Evolutionary conservation across 2,329 filamentous ascomycete species (phyloP).

Genomic region (Leptographium procerum): DNA sequence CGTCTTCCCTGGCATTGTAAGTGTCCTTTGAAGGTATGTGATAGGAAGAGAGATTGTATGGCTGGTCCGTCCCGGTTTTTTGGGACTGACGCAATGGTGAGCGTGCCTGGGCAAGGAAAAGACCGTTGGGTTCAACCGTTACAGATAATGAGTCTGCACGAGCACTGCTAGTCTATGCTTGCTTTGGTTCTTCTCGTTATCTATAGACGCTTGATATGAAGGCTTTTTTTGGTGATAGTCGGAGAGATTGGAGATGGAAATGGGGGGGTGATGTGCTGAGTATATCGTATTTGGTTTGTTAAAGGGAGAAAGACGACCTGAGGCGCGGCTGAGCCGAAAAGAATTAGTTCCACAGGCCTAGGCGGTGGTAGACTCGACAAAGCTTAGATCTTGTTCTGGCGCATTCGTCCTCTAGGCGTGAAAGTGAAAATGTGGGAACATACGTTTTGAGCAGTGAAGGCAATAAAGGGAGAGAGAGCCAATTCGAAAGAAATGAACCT

Average conservation of each 20-base stretch:
- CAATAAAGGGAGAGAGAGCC: background rate
- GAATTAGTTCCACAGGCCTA: background rate
- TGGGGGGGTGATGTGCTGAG: background rate
- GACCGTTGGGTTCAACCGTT: background rate
- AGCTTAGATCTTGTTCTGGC: background rate
- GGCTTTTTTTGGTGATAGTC: background rate
- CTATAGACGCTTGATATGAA: background rate
- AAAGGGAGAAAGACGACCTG: background rate
- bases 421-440: background rate
- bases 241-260: background rate
- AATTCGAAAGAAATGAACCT: background rate
- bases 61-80: background rate
- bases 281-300: background rate
- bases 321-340: conserved; percentile 1
- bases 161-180: background rate
- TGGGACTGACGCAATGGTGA: background rate
- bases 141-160: background rate
- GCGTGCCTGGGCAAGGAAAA: background rate
- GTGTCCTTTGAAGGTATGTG: conserved; percentile 3
- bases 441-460: background rate
- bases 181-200: background rate
- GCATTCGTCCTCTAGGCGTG: background rate
- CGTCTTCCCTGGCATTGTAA: conserved; percentile 59
- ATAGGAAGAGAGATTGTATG: background rate
- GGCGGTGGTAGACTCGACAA: background rate